Evolutionary conservation across 768 basidiomycete genomes (phyloP), one percentile per base, ranked within the genome.

Genomic region (Mycena leptocephala): DNA sequence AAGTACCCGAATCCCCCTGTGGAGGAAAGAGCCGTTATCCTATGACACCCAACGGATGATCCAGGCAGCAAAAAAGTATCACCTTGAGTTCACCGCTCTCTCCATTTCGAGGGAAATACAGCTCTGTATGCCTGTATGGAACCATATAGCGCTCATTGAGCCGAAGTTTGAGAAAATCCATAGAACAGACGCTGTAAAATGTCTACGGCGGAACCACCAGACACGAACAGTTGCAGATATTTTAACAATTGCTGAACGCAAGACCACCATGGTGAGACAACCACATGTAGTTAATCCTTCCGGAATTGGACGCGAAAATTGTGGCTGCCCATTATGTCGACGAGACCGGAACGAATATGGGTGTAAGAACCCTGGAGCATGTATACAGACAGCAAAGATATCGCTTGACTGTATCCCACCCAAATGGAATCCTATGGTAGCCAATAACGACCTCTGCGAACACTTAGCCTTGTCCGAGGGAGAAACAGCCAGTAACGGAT

Each of bases 391-490:
- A 14, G 43, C 43, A 13, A 43, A 43, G 43, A 20, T 43, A 18
- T 18, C 18, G 43, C 5, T 43, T 4, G 43, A 43, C 43, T 43
- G 43, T 18, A 43, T 43, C 43, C 61, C 53, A 2, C 70, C 70
- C 9, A 72, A 72, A n/a, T 72, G 70, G 61, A 72, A 72, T 32
- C 70, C 61, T 5, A 37, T 18, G 7, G 26, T 63, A 10, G 33
- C n/a, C 13, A 58, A 22, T 28, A 26, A 24, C 37, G 61, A 72
- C 30, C 37, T 72, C 14, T 64, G 33, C 18, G 61, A 72, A 1
- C 22, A 64, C 16, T 62, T 72, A 1, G 70, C 70, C 7, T 37
- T 72, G 24, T 53, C 48, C 26, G 48, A 72, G 11, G 26, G 46
- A 61, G 69, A 70, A 26, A 67, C 37, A 55, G 33, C 30, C 24